These are phyloP conservation scores for Colletotrichum sp. DNA, from an alignment of 2,329 filamentous ascomycete genomes.

Conservation along the genomic window DNA sequence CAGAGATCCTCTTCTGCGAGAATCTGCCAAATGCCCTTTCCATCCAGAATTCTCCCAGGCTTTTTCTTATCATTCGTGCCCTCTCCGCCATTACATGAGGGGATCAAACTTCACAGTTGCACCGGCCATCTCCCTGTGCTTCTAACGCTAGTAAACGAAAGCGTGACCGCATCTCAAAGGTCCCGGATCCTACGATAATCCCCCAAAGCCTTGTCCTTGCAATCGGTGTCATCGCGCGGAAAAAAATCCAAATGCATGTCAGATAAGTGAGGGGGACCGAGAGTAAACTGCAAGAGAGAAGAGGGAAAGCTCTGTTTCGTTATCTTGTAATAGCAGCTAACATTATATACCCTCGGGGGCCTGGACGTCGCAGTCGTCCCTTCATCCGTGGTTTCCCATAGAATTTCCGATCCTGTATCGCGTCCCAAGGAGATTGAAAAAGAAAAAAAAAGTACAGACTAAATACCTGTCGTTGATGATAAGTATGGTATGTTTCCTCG, in stretches of 20 bases:
- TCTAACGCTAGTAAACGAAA: not conserved
- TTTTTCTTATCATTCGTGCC: not conserved
- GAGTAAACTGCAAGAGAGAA: not conserved
- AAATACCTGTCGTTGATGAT: slow-evolving; percentile 4
- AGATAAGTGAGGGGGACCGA: not conserved
- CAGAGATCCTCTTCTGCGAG: not conserved
- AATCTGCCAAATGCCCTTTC: not conserved
- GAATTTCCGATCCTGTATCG: slow-evolving; percentile 2
- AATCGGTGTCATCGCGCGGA: not conserved
- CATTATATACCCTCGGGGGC: slow-evolving; percentile 11
- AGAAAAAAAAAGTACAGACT: slow-evolving; percentile 1
- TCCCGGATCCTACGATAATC: not conserved
- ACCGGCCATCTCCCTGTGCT: not conserved
- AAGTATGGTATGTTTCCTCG: slow-evolving; percentile 6
- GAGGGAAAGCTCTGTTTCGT: slow-evolving; percentile 1
- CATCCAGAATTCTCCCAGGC: not conserved
- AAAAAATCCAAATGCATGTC: not conserved
- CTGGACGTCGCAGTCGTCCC: not conserved
- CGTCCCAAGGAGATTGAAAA: not conserved
- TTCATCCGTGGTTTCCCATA: not conserved
- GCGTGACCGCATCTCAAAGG: not conserved
- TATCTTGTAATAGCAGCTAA: slow-evolving; percentile 13
- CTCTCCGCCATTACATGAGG: not conserved
- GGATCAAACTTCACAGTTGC: not conserved
- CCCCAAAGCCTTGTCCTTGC: slow-evolving; percentile 9